Evolutionary conservation across 2,329 filamentous ascomycete genomes (phyloP), one percentile per base, ranked within the genome.

Genomic region (Mariannaea sp.): DNA sequence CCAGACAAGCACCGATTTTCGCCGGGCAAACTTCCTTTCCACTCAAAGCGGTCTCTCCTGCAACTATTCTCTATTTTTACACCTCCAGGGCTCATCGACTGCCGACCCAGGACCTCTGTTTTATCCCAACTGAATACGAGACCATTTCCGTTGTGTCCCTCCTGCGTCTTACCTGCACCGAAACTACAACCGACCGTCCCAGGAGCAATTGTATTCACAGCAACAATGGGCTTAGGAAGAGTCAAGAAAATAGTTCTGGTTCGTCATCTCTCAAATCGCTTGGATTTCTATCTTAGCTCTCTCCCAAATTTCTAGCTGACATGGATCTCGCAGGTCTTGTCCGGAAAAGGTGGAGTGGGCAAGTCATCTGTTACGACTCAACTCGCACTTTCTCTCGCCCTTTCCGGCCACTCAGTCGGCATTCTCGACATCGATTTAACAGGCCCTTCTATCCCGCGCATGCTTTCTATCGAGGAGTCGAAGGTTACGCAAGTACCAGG

Each of bases 281-380:
- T 22, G 3, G 16, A 24, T 35, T 50, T 10, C 27, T 48, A 41
- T n/a, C n/a, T n/a, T n/a, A n/a, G n/a, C n/a, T n/a, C 53, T 36
- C 40, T 29, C 9, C 29, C 12, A 35, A 24, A 17, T 24, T 26
- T 39, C 38, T 1, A 9, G 14, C 51, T 68, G 48, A 69, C 63
- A 35, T 48, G 27, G 32, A 32, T 32, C 42, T 24, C 35, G n/a
- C n/a, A 85, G 82, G 82, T 93, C 58, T 87, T 99, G 41, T 97
- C 94, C 10, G 94, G 94, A 65, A 99, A 99, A 81, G 94, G 94
- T 68, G 94, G 94, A 64, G 94, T 99, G 16, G 94, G 94, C 53
- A 99, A 99, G 79, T 97, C 93, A 36, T 96, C 92, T 46, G 87
- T 97, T n/a, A 97, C 94, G 1, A 95, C 93, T 1, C 94, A 99